A percentile compares a stretch with the other conserved stretches of the same genome.
These are phyloP conservation scores for Epithemia pelagica DNA, from an alignment of 108 stramenopile species.

Conservation along the genomic window DNA sequence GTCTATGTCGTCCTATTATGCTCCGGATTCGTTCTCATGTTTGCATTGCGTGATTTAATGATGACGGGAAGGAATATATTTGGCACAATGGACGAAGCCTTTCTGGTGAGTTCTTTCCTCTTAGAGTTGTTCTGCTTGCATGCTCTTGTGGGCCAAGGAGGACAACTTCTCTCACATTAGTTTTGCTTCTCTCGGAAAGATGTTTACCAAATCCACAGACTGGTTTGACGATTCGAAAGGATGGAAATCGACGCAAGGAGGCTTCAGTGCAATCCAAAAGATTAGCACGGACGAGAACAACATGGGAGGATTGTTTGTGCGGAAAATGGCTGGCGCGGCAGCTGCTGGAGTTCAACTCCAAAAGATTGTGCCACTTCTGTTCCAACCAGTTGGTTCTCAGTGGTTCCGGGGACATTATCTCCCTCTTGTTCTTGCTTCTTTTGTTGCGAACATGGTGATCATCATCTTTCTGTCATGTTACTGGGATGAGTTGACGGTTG, in stretches of 20 bases:
- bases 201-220: constrained; percentile 68
- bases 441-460: constrained; percentile 52
- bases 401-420: constrained; percentile 73
- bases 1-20: constrained; percentile 60
- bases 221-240: constrained; percentile 69
- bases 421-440: constrained; percentile 43
- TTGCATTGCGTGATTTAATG: constrained; percentile 71
- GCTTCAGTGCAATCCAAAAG: constrained; percentile 59
- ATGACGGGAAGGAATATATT: constrained; percentile 66
- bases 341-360: constrained; percentile 62
- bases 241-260: constrained; percentile 83
- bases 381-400: constrained; percentile 66
- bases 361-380: constrained; percentile 66
- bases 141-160: no score
- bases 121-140: no score
- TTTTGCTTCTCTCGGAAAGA: constrained; percentile 14
- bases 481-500: constrained; percentile 45
- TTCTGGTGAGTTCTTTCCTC: constrained; percentile 39
- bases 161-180: not conserved
- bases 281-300: constrained; percentile 82
- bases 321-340: constrained; percentile 75
- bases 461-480: constrained; percentile 43
- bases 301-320: constrained; percentile 83
- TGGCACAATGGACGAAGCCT: constrained; percentile 45
- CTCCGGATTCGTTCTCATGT: constrained; percentile 68